Conservation (phyloP, 352 stramenopile genomes). For the Pythium oligandrum region DNA sequence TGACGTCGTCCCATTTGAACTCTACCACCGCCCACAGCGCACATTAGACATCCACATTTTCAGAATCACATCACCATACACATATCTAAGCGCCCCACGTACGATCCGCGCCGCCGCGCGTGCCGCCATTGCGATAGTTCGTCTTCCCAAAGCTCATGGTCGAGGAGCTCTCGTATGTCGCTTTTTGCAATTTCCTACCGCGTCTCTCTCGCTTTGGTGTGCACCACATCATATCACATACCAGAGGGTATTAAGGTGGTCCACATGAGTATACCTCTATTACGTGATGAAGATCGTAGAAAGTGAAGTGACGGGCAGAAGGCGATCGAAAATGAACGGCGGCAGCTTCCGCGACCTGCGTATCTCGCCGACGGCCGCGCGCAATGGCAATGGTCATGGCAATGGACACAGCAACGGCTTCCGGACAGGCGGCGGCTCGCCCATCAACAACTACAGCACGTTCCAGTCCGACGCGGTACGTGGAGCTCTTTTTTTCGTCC, state of each 20-base stretch:
- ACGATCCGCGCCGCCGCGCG: slow-evolving; percentile 82
- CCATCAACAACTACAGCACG: slow-evolving; percentile 68
- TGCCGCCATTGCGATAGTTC: slow-evolving; percentile 85
- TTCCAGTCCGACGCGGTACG: slow-evolving; percentile 57
- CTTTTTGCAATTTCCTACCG: background rate
- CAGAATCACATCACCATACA: background rate
- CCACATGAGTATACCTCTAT: too few relatives aligned
- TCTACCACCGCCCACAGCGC: slow-evolving; percentile 25
- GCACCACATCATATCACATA: slow-evolving; percentile 5
- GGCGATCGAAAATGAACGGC: slow-evolving; percentile 20
- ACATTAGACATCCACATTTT: too few relatives aligned
- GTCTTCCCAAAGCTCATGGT: slow-evolving; percentile 83
- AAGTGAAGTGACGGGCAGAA: background rate
- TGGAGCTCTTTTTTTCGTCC: background rate
- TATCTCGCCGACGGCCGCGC: slow-evolving; percentile 2
- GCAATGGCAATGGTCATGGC: slow-evolving; percentile 18
- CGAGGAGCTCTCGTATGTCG: too few relatives aligned
- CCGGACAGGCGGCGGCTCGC: slow-evolving; percentile 1
- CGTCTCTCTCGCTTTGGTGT: slow-evolving; percentile 1
- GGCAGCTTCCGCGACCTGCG: slow-evolving; percentile 29
- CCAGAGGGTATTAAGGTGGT: background rate
- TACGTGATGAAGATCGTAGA: too few relatives aligned
- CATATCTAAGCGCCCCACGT: slow-evolving; percentile 20
- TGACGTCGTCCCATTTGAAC: slow-evolving; percentile 93
- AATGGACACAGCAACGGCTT: too few relatives aligned